These are phyloP conservation scores for Aspergillus sclerotioniger DNA, from an alignment of 495 filamentous ascomycete species.

Conservation along the genomic window DNA sequence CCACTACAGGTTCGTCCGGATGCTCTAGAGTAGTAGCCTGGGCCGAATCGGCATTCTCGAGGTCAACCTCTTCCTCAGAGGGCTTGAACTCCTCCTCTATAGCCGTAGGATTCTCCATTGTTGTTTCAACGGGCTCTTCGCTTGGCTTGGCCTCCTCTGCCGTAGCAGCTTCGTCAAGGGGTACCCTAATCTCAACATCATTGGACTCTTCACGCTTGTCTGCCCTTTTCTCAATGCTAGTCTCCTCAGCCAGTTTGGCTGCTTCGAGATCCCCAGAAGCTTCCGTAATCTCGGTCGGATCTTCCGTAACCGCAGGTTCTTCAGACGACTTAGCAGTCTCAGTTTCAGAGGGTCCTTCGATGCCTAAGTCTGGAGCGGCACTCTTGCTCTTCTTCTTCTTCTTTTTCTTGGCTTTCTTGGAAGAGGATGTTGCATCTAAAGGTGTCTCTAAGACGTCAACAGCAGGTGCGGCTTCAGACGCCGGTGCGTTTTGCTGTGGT, in stretches of 20 bases:
- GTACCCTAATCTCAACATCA: neutral
- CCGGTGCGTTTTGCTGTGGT: neutral
- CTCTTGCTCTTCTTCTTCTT: conserved; percentile 38
- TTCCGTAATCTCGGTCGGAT: neutral
- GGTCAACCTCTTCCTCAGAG: neutral
- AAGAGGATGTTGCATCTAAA: conserved; percentile 16
- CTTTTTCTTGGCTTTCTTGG: conserved; percentile 40
- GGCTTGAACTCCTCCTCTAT: neutral
- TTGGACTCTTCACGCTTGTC: neutral
- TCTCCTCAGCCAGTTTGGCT: neutral
- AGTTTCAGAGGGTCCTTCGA: neutral
- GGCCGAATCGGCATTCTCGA: neutral
- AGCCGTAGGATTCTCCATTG: neutral
- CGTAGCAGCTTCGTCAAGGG: neutral
- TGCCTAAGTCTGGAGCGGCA: conserved; percentile 8
- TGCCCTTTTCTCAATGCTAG: neutral
- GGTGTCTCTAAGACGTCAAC: conserved; percentile 13
- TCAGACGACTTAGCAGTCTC: neutral
- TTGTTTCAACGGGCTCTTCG: neutral
- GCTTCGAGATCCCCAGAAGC: neutral
- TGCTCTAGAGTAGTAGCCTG: neutral
- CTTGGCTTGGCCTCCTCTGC: neutral
- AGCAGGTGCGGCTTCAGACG: conserved; percentile 7
- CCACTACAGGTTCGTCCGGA: neutral
- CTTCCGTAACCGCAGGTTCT: neutral